A percentile compares a stretch with the other conserved stretches of the same genome.
Evolutionary conservation across 768 basidiomycete species (phyloP).

Genomic region (Tylopilus plumbeoviolaceoides): DNA sequence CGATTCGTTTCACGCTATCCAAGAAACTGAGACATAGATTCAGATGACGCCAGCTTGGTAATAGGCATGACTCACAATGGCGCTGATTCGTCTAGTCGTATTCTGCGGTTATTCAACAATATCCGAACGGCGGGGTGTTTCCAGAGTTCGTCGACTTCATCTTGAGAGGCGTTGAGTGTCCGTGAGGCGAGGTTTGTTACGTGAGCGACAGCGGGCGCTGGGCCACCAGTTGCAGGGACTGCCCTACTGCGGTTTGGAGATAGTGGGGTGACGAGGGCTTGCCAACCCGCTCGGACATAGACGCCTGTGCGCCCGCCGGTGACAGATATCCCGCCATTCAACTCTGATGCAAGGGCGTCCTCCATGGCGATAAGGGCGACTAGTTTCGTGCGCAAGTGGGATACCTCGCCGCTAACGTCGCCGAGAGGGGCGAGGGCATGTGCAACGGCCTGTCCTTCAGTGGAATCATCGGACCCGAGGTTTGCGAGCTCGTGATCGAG

Average conservation of each 20-base stretch:
- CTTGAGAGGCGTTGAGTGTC: slow-evolving; percentile 45
- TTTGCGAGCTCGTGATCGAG: slow-evolving; percentile 54
- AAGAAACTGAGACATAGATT: slow-evolving; percentile 51
- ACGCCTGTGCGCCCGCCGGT: slow-evolving; percentile 58
- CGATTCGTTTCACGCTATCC: slow-evolving; percentile 58
- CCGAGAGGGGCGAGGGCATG: slow-evolving; percentile 32
- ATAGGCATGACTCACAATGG: slow-evolving; percentile 51
- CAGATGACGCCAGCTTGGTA: not conserved
- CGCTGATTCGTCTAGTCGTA: slow-evolving; percentile 72
- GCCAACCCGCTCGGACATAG: slow-evolving; percentile 72
- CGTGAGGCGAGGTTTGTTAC: slow-evolving; percentile 53
- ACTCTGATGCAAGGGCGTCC: slow-evolving; percentile 61
- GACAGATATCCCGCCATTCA: slow-evolving; percentile 61
- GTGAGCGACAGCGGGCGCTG: slow-evolving; percentile 32
- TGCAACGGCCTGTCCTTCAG: slow-evolving; percentile 30
- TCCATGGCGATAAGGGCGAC: slow-evolving; percentile 66
- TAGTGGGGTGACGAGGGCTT: slow-evolving; percentile 46
- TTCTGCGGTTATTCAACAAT: slow-evolving; percentile 51
- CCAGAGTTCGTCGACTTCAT: slow-evolving; percentile 65
- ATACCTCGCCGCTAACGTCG: slow-evolving; percentile 42
- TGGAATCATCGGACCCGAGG: slow-evolving; percentile 24
- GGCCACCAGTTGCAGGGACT: slow-evolving; percentile 32
- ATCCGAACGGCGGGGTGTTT: slow-evolving; percentile 59
- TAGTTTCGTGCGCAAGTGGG: slow-evolving; percentile 50
- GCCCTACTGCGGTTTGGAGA: slow-evolving; percentile 41